Evolutionary conservation across 495 filamentous ascomycete species (phyloP).

Genomic region (Tuber brumale): DNA sequence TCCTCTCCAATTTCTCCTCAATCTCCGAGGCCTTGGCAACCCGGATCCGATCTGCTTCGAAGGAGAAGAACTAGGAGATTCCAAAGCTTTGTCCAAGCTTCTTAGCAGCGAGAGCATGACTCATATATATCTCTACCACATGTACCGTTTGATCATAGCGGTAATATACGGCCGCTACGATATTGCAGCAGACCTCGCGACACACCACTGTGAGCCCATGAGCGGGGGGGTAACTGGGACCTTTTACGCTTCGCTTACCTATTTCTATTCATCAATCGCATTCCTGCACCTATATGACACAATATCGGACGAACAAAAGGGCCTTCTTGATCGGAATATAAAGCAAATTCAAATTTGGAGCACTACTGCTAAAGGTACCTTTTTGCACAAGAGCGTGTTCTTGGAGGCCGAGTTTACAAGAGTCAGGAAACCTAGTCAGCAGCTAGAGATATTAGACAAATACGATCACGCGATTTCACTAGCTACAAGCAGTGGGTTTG

Average conservation of each 20-base stretch:
- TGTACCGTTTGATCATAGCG: constrained; percentile 41
- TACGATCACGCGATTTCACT: constrained; percentile 41
- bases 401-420: constrained; percentile 38
- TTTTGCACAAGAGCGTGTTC: constrained; percentile 38
- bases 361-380: constrained; percentile 37
- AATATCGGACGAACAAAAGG: constrained; percentile 35
- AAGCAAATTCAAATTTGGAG: constrained; percentile 35
- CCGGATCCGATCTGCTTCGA: constrained; percentile 40
- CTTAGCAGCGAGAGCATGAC: constrained; percentile 39
- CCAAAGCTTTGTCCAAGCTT: constrained; percentile 26
- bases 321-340: constrained; percentile 32
- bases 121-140: constrained; percentile 42
- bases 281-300: constrained; percentile 35
- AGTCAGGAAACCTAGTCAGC: constrained; percentile 27
- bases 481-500: constrained; percentile 32
- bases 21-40: constrained; percentile 40
- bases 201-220: constrained; percentile 37
- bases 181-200: constrained; percentile 37
- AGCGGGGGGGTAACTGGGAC: constrained; percentile 30
- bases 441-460: constrained; percentile 39
- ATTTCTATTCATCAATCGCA: constrained; percentile 39
- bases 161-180: constrained; percentile 39
- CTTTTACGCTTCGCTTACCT: constrained; percentile 36
- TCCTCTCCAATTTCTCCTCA: constrained; percentile 39
- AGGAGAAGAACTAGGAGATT: constrained; percentile 36